Evolutionary conservation across 768 basidiomycete species (phyloP), one percentile per base, ranked within the genome.

Genomic region (Mycena belliarum): DNA sequence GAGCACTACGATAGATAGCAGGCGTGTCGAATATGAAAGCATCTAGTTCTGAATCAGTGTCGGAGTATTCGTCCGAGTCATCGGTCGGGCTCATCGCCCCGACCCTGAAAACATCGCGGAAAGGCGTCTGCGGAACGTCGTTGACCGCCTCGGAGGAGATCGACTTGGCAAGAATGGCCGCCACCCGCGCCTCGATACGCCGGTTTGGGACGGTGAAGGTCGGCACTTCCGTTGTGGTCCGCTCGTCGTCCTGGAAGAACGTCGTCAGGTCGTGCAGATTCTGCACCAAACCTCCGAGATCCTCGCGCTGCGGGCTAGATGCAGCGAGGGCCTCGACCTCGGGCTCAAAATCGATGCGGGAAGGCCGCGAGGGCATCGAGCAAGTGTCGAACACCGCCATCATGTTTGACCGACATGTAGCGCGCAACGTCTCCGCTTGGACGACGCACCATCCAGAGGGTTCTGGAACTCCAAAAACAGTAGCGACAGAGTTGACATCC

Each of bases 401-500:
- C 61, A 95, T 80, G 67, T 95, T 95, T 40, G 82, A 76, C 43
- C 91, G 81, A 64, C 91, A 94, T 21, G 77, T 75, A 4, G 81
- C 80, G 28, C 86, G 81, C 26, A 82, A 76, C 18, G 76, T 75
- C 50, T 88, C 85, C 8, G 83, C 79, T 63, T 84, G 86, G 23
- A 91, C 83, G 45, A 95, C 81, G 61, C 85, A 90, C 95, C 95
- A 97, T 18, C 95, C 95, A 4, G 89, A 91, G 37, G 86, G 84
- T 54, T 87, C 80, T 1, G 91, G 88, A 23, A 91, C 77, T 16
- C 94, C 93, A 67, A 95, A 95, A 14, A 95, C 81, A 23, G 85
- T 87, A 1, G 86, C 83, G 8, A 79, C 76, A 7, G 82, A 79
- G 37, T 88, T 83, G 12, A 79, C 75, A 41, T 79, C 75, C 24